Base-by-base conservation (phyloP, 257 asterid species). In the Galeopsis tetrahit region DNA sequence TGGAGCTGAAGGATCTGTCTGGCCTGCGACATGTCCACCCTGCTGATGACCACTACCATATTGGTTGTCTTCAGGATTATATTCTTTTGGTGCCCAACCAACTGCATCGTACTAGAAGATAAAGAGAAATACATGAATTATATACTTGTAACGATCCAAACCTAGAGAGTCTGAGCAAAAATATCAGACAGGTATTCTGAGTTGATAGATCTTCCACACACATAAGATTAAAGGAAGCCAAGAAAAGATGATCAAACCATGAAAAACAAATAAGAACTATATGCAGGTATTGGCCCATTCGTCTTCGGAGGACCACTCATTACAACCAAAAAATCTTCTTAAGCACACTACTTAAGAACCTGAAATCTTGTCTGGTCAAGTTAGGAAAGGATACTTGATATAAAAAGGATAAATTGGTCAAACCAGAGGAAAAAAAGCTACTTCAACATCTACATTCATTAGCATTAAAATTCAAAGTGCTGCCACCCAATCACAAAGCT, bases 61-160 rank as follows among this genome's bases (percentile, higher is more conserved):
- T 70, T 79, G 90, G 66, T 89, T 91, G 69, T 87, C 97, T 73
- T 87, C 98, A 34, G 99, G 90, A 83, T 90, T 87, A 75, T 94
- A 94, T 74, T 94, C 99, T 76, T 94, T 94, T 39, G 99, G 99
- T 57, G 95, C 91, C 99, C 99, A 94, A 67, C 99, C 99, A 76
- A 88, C 90, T 62, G 98, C 96, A 74, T 94, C 99, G 67, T 94
- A 94, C 99, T 94, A 81, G 76, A 77, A 56, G 49, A 77, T 46
- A 77, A 51, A 74, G 60, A 63, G 66, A 52, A 14, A 78, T 14
- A 43, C 13, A 63, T 2, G 62, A 36, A 70, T 76, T 31, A 76
- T 9, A 71, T 10, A 48, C 64, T 62, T 13, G 33, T 15, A 60
- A 70, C 21, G 55, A 40, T 57, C 15, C 44, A 75, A 67, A 64